These are phyloP conservation scores for Blastomyces parvus DNA, from an alignment of 2,329 filamentous ascomycete species.

Conservation along the genomic window DNA sequence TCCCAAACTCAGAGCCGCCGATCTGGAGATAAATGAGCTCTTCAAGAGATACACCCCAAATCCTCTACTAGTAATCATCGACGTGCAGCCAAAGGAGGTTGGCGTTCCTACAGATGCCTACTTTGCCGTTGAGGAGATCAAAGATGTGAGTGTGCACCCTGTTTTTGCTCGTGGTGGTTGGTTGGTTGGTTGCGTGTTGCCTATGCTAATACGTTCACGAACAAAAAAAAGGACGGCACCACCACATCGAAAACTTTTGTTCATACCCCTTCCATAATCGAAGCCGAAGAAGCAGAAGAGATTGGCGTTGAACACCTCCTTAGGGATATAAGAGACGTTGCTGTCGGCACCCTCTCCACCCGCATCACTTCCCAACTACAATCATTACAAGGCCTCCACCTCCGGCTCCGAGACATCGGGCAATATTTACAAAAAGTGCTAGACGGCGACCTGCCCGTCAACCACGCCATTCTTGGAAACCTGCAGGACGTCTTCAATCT, in stretches of 20 bases:
- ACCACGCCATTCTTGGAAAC: constrained; percentile 93
- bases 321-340: constrained; percentile 95
- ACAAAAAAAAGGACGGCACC: constrained; percentile 74
- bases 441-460: constrained; percentile 83
- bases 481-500: constrained; percentile 99
- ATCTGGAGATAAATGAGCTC: constrained; percentile 97
- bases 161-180: no score
- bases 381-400: constrained; percentile 89
- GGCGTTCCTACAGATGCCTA: constrained; percentile 97
- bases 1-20: constrained; percentile 89
- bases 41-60: constrained; percentile 99
- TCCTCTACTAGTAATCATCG: constrained; percentile 91
- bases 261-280: constrained; percentile 95
- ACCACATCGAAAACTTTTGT: constrained; percentile 96
- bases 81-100: constrained; percentile 95
- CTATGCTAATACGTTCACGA: constrained; percentile 9
- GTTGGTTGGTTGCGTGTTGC: constrained; percentile 3
- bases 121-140: constrained; percentile 98
- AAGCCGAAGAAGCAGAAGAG: constrained; percentile 97
- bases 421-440: constrained; percentile 93
- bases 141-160: constrained; percentile 60
- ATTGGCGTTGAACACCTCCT: constrained; percentile 97
- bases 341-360: constrained; percentile 90
- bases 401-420: constrained; percentile 89
- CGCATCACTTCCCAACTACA: constrained; percentile 96